Percentiles rank a stretch among this genome's conserved stretches.
phyloP scores from a whole-genome alignment of 208 protist species.

The Acanthamoeba castellanii region DNA sequence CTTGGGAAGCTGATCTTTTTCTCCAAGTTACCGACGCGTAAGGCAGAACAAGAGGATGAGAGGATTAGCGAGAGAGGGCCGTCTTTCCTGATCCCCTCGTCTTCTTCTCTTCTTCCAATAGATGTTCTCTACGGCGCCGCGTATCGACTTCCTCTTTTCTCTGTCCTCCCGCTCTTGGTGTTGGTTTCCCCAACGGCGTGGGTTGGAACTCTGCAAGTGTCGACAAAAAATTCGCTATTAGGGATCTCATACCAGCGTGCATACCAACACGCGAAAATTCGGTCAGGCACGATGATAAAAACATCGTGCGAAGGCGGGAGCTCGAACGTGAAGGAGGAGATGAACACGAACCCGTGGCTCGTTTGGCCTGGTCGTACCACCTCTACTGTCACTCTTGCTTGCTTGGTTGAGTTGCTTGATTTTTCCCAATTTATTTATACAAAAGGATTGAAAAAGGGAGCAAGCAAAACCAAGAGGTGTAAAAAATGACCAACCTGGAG shows the following conservation, averaged over 20 bases:
- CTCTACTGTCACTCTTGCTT: too few relatives aligned
- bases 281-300: too few relatives aligned
- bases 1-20: too few relatives aligned
- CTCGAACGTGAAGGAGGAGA: too few relatives aligned
- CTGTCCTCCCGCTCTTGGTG: background rate
- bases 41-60: background rate
- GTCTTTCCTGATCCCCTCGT: background rate
- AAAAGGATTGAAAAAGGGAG: background rate
- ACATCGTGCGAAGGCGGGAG: background rate
- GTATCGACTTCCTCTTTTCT: background rate
- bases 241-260: background rate
- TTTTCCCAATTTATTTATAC: background rate
- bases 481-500: too few relatives aligned
- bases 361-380: too few relatives aligned
- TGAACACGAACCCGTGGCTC: too few relatives aligned
- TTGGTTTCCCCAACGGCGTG: background rate
- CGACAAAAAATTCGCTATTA: background rate
- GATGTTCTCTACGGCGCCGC: too few relatives aligned
- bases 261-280: background rate
- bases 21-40: too few relatives aligned
- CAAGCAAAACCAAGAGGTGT: too few relatives aligned
- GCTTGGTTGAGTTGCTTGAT: too few relatives aligned
- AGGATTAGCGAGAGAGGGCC: too few relatives aligned
- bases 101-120: background rate
- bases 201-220: conserved; percentile 6